A percentile compares a stretch with the other conserved stretches of the same genome.
These are phyloP conservation scores for Chalaropsis ovoidea DNA, from an alignment of 2,329 filamentous ascomycete genomes.

Conservation along the genomic window DNA sequence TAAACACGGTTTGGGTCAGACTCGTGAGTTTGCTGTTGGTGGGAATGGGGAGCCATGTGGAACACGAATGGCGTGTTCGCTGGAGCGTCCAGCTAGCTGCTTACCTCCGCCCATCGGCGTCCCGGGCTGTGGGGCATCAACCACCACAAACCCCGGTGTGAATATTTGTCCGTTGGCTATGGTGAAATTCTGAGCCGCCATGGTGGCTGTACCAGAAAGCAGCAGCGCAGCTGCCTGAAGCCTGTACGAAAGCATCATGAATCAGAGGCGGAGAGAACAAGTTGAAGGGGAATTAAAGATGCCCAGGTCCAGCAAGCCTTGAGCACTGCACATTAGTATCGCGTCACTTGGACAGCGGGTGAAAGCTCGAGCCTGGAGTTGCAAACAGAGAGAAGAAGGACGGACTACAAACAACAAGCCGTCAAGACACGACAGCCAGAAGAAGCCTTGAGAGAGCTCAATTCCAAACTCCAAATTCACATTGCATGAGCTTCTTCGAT, in stretches of 20 bases:
- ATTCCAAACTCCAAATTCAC: neutral
- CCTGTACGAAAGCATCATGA: neutral
- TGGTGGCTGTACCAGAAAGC: slow-evolving; percentile 28
- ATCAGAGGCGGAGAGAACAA: neutral
- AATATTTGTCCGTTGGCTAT: slow-evolving; percentile 56
- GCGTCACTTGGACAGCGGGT: neutral
- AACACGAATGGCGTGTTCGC: neutral
- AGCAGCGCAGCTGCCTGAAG: slow-evolving; percentile 24
- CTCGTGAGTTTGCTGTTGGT: neutral
- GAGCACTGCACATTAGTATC: neutral
- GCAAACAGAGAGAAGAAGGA: neutral
- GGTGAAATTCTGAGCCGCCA: slow-evolving; percentile 41
- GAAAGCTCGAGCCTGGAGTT: neutral
- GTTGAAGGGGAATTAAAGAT: neutral
- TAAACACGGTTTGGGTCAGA: slow-evolving; percentile 25
- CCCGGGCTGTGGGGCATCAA: slow-evolving; percentile 55
- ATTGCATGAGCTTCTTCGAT: neutral
- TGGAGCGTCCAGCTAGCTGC: slow-evolving; percentile 28
- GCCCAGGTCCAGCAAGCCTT: neutral
- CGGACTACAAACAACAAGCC: neutral
- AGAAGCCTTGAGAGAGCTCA: neutral
- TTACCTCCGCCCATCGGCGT: slow-evolving; percentile 54
- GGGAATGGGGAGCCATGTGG: neutral
- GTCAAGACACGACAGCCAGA: neutral
- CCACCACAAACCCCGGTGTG: slow-evolving; percentile 56